Percentiles rank a stretch among this genome's conserved stretches.
These are phyloP conservation scores for Fraxinus americana DNA, from an alignment of 257 asterid genomes.

Conservation along the genomic window DNA sequence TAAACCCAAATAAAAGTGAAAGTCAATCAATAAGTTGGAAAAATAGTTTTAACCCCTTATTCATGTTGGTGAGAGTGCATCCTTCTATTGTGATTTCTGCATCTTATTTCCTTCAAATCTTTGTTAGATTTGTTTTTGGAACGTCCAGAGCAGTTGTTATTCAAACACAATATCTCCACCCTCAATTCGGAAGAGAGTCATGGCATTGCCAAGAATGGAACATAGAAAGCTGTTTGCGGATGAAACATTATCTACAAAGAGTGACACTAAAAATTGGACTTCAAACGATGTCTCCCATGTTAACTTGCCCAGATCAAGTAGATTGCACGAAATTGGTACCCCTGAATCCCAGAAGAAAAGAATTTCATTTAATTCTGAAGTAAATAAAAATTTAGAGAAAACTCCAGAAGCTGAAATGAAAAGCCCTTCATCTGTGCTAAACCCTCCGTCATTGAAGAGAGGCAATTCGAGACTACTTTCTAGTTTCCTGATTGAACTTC, in stretches of 20 bases:
- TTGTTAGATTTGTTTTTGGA: constrained; percentile 75
- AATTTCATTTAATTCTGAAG: constrained; percentile 39
- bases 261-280: constrained; percentile 17
- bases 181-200: constrained; percentile 71
- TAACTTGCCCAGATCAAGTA: constrained; percentile 34
- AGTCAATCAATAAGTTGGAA: background rate
- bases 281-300: constrained; percentile 19
- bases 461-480: constrained; percentile 81
- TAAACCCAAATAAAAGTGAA: background rate
- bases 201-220: constrained; percentile 56
- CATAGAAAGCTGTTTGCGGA: constrained; percentile 62
- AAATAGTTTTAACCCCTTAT: background rate
- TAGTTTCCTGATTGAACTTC: constrained; percentile 39
- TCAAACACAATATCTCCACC: constrained; percentile 81
- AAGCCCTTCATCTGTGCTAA: constrained; percentile 90
- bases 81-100: background rate
- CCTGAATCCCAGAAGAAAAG: constrained; percentile 66
- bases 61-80: background rate
- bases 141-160: constrained; percentile 58
- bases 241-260: constrained; percentile 36
- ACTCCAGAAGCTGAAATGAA: constrained; percentile 57
- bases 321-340: constrained; percentile 47
- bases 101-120: constrained; percentile 15
- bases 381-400: constrained; percentile 39
- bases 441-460: constrained; percentile 79